Evolutionary conservation across 2,329 filamentous ascomycete genomes (phyloP), one percentile per base, ranked within the genome.

Genomic region (Ophiognomonia clavigignenti-juglandacearum): DNA sequence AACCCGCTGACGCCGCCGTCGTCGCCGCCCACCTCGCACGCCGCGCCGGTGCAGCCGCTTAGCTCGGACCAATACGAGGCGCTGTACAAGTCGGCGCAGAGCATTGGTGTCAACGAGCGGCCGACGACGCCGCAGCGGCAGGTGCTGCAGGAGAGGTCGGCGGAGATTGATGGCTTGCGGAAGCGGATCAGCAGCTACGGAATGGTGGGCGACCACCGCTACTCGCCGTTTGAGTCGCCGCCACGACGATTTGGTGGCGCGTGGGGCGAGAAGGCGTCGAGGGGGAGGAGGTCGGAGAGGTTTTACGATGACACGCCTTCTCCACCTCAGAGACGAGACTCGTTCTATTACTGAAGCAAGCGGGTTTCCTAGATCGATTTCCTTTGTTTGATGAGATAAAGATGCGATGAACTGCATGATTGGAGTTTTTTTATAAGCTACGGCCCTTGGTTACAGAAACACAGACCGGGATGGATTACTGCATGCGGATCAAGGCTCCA

Each of bases 261-360:
- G 4, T 50, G 50, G 14, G 32, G 27, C 18, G 47, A 47, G 26
- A 50, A 50, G 38, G 26, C 43, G 5, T 50, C 47, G 7, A 36
- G 35, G 8, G 32, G 47, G 24, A 34, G 44, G 29, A 29, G 51
- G 37, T 24, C 51, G 5, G 51, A 53, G 41, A 44, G 41, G 3
- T 51, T 53, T 18, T 53, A 51, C 19, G 47, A 48, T 18, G 51
- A 51, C 18, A 38, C 42, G 13, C 43, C n/a, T n/a, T n/a, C n/a
- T n/a, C n/a, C n/a, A n/a, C n/a, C n/a, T n/a, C n/a, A n/a, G n/a
- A n/a, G 48, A 5, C 35, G 48, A 14, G 47, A 50, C 43, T 35
- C 32, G 32, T 2, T 35, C 16, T 35, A 35, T 16, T 35, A 35
- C 19, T 35, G 16, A 35, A 14, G n/a, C n/a, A n/a, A n/a, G n/a